Evolutionary conservation across 164 flowering plant genomes (phyloP).

Genomic region (Annona squamosa): DNA sequence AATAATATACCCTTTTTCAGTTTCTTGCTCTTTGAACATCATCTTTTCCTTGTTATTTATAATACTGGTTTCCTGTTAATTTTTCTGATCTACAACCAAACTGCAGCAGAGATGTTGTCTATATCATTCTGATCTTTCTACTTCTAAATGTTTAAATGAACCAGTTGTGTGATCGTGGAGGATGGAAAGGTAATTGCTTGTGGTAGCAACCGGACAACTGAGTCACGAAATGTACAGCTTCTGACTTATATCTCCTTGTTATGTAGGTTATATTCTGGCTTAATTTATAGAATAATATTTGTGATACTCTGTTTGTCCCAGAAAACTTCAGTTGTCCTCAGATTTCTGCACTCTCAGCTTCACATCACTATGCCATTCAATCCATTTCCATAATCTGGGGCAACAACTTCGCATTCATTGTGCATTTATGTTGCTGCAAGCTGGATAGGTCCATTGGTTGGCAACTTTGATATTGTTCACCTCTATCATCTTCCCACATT

Average conservation of each 20-base stretch:
- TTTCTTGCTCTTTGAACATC: too few species aligned
- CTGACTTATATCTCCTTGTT: background rate
- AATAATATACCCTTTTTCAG: too few species aligned
- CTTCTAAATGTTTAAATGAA: slow-evolving; percentile 5
- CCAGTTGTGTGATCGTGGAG: slow-evolving; percentile 73
- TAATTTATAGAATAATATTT: background rate
- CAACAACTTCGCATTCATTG: background rate
- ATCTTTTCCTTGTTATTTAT: too few species aligned
- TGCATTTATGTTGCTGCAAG: background rate
- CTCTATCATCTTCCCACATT: too few species aligned
- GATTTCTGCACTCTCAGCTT: background rate
- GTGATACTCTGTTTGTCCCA: background rate
- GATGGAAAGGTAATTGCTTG: slow-evolving; percentile 65
- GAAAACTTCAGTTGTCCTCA: background rate
- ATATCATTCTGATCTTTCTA: background rate
- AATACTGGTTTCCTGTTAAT: too few species aligned
- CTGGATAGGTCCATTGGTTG: background rate
- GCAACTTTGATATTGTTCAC: too few species aligned
- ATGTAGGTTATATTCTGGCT: background rate
- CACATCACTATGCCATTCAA: background rate
- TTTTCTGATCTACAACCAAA: too few species aligned
- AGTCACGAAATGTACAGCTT: slow-evolving; percentile 68
- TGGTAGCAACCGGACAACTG: slow-evolving; percentile 80
- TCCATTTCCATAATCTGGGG: background rate
- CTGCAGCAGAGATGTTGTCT: background rate